A percentile compares a stretch with the other conserved stretches of the same genome.
phyloP scores from a whole-genome alignment of 2,329 filamentous ascomycete species.

The Scortechinia acanthostroma region DNA sequence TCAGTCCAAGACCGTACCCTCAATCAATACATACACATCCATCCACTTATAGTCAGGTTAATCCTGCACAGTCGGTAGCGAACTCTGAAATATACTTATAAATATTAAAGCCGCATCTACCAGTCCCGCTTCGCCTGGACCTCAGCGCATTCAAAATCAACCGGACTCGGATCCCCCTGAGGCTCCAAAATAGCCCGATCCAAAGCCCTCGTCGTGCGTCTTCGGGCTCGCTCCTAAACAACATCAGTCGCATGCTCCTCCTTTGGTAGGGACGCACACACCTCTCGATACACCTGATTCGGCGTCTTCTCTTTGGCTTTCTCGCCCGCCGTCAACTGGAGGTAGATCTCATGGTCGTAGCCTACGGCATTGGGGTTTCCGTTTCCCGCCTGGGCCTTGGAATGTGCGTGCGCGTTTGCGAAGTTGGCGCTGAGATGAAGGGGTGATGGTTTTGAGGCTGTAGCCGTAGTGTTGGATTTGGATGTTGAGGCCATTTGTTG shows the following conservation, averaged over 20 bases:
- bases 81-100: too few species aligned
- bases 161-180: neutral
- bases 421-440: neutral
- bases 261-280: neutral
- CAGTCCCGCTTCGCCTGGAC: neutral
- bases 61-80: too few species aligned
- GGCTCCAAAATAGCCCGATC: neutral
- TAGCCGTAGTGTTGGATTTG: too few species aligned
- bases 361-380: too few species aligned
- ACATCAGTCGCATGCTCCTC: conserved; percentile 1
- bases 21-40: too few species aligned
- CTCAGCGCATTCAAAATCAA: neutral
- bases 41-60: too few species aligned
- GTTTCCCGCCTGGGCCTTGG: too few species aligned
- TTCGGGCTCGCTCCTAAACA: neutral
- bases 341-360: conserved; percentile 1
- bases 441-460: too few species aligned
- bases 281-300: neutral
- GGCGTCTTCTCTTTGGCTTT: neutral
- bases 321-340: neutral
- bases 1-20: too few species aligned
- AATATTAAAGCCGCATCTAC: too few species aligned
- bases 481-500: too few species aligned
- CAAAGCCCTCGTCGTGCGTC: neutral
- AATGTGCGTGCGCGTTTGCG: neutral